Evolutionary conservation across 2,329 filamentous ascomycete genomes (phyloP).

Genomic region (Calonectria crousiana): DNA sequence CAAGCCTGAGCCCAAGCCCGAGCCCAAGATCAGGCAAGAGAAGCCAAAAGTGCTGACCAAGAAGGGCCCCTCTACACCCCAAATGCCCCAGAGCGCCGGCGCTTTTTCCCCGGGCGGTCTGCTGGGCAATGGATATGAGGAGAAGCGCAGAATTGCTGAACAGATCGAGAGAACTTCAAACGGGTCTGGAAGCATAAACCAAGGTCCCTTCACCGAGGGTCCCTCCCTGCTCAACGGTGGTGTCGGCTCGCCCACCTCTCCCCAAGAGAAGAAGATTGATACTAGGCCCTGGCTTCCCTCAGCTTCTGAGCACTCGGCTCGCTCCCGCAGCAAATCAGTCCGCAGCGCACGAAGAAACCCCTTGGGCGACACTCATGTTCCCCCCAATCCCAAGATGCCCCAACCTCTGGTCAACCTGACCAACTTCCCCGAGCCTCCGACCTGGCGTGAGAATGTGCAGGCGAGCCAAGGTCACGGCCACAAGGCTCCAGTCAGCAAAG

Average conservation of each 20-base stretch:
- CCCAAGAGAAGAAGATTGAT: slow-evolving; percentile 45
- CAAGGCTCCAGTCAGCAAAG: slow-evolving; percentile 50
- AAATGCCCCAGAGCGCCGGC: slow-evolving; percentile 42
- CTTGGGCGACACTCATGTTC: slow-evolving; percentile 15
- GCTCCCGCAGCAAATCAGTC: slow-evolving; percentile 45
- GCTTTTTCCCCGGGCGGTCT: slow-evolving; percentile 66
- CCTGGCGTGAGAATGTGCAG: slow-evolving; percentile 56
- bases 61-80: slow-evolving; percentile 44
- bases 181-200: slow-evolving; percentile 40
- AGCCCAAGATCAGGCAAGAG: not conserved
- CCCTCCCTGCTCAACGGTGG: slow-evolving; percentile 66
- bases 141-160: slow-evolving; percentile 58
- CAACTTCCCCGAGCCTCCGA: slow-evolving; percentile 73
- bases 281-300: slow-evolving; percentile 52
- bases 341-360: slow-evolving; percentile 36
- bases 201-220: slow-evolving; percentile 65
- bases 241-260: slow-evolving; percentile 34
- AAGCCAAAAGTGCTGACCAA: slow-evolving; percentile 32
- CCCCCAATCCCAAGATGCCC: slow-evolving; percentile 46
- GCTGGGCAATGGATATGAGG: slow-evolving; percentile 60
- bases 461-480: slow-evolving; percentile 62
- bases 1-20: slow-evolving; percentile 28
- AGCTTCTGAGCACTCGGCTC: slow-evolving; percentile 52
- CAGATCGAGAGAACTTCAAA: slow-evolving; percentile 37
- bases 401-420: slow-evolving; percentile 77